Evolutionary conservation across 2,329 filamentous ascomycete genomes (phyloP).

Genomic region (Cladosporium sp.): DNA sequence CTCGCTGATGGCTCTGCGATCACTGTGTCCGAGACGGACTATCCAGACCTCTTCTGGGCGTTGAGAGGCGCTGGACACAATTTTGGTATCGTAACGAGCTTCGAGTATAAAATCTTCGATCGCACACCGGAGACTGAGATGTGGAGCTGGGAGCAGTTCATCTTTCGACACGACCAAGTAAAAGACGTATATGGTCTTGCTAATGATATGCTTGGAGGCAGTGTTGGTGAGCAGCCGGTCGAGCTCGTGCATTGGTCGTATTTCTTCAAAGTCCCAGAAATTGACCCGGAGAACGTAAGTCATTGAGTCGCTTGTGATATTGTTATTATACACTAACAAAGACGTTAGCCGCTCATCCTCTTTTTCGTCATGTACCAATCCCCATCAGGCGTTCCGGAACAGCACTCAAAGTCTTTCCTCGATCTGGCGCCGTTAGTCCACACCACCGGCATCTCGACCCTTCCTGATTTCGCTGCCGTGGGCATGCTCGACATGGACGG

Average conservation of each 20-base stretch:
- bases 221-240: not conserved
- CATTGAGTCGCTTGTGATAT: no score
- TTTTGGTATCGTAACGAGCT: conserved; percentile 36
- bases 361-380: conserved; percentile 7
- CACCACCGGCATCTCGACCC: not conserved
- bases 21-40: conserved; percentile 37
- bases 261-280: not conserved
- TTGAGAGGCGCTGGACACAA: conserved; percentile 41
- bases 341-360: not conserved
- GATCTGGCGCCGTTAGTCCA: not conserved
- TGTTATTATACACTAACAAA: no score
- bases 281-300: conserved; percentile 2
- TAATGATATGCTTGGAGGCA: not conserved
- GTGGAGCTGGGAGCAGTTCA: conserved; percentile 1
- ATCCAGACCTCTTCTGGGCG: conserved; percentile 47
- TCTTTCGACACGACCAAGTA: conserved; percentile 2
- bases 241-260: not conserved
- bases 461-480: not conserved
- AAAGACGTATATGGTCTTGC: not conserved
- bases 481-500: not conserved
- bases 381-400: not conserved
- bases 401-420: not conserved
- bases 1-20: conserved; percentile 37
- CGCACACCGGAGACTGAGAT: not conserved
- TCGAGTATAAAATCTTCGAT: conserved; percentile 35